Evolutionary conservation across 345 rosid species (phyloP).

Genomic region (Murraya paniculata): DNA sequence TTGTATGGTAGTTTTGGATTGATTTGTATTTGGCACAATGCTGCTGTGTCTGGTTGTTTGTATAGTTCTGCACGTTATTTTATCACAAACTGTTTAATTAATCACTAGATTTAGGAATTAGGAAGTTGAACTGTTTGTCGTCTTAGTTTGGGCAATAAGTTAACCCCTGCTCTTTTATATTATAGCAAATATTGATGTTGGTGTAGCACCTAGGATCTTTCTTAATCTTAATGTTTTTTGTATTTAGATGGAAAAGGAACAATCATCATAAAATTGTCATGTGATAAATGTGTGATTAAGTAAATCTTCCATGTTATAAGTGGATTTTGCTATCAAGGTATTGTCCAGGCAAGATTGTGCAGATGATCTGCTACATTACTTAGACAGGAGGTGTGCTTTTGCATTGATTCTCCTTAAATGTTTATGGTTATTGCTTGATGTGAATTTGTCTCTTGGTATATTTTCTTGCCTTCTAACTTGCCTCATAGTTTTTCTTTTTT

Average conservation of each 20-base stretch:
- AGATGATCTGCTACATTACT: conserved; percentile 70
- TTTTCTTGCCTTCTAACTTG: not conserved
- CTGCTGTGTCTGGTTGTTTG: not conserved
- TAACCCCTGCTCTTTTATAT: not conserved
- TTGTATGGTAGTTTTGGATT: not conserved
- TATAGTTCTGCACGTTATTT: not conserved
- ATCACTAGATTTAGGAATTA: not conserved
- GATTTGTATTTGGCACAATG: not conserved
- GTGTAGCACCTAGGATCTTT: not conserved
- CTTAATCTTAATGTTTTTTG: not conserved
- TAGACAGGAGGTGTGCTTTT: conserved; percentile 75
- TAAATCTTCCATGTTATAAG: conserved; percentile 31
- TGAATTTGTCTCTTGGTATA: not conserved
- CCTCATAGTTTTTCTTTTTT: not conserved
- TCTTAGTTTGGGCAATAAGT: conserved; percentile 4
- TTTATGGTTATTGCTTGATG: not conserved
- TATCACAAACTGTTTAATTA: not conserved
- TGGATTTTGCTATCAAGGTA: conserved; percentile 96
- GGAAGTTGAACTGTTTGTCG: not conserved
- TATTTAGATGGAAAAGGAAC: too few relatives aligned
- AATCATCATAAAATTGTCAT: not conserved
- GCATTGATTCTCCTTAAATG: not conserved
- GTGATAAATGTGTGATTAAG: conserved; percentile 14
- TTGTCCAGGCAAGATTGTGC: conserved; percentile 94
- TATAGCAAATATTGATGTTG: not conserved